Conservation (phyloP, 1,284 basidiomycete species). For the Ceratobasidium sp. region DNA sequence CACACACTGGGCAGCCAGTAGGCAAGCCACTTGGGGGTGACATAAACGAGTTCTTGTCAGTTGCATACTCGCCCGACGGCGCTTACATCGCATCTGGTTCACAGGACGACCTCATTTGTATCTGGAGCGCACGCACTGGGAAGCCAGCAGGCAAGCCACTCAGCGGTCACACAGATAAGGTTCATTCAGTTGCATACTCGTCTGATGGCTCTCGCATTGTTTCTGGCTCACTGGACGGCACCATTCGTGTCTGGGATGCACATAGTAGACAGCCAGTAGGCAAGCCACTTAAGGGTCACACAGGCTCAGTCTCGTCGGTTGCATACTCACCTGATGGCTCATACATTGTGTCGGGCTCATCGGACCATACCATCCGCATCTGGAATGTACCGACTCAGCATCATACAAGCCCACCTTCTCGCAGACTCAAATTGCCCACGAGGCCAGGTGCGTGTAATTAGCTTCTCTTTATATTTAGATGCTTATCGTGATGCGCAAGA, state of each 20-base stretch:
- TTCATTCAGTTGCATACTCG: neutral
- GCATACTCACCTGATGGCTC: slow-evolving; percentile 2
- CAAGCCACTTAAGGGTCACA: neutral
- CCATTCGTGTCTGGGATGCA: slow-evolving; percentile 17
- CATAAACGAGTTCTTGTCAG: neutral
- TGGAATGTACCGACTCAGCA: neutral
- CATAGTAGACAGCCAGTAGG: neutral
- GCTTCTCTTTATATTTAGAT: too few relatives aligned
- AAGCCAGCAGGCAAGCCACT: neutral
- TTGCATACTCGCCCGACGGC: neutral
- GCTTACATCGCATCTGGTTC: neutral
- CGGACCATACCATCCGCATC: neutral
- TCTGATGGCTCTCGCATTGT: too few relatives aligned
- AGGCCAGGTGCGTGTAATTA: too few relatives aligned
- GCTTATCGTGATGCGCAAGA: too few relatives aligned
- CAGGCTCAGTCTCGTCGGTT: neutral
- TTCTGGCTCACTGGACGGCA: neutral
- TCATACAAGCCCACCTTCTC: neutral
- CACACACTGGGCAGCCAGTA: neutral
- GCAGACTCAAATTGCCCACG: neutral
- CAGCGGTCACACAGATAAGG: neutral
- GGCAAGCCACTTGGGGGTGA: neutral
- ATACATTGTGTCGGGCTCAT: slow-evolving; percentile 5
- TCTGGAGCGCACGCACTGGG: neutral
- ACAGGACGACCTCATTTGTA: neutral